Evolutionary conservation across 169 alveolate species (phyloP).

Genomic region (Ichthyophthirius multifiliis): DNA sequence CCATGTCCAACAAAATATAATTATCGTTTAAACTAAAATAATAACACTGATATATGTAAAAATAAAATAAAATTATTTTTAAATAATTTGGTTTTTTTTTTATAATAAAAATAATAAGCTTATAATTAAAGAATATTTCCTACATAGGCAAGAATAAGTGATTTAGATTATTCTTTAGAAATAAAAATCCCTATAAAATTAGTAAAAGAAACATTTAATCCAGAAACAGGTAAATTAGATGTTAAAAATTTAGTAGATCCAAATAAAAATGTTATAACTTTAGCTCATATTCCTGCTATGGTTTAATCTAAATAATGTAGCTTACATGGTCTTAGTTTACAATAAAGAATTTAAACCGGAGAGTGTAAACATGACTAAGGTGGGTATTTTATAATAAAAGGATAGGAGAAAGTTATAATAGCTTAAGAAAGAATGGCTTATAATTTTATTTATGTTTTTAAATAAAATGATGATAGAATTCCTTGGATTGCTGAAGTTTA

Average conservation of each 20-base stretch:
- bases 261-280: too few relatives aligned
- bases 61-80: background rate
- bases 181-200: conserved; percentile 2
- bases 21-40: background rate
- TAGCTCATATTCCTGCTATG: too few relatives aligned
- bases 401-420: conserved; percentile 98
- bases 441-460: conserved; percentile 98
- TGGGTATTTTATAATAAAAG: conserved; percentile 98
- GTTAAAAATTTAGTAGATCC: too few relatives aligned
- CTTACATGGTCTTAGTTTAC: too few relatives aligned
- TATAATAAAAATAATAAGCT: too few relatives aligned
- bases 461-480: conserved; percentile 93
- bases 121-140: conserved; percentile 46
- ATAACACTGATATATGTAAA: background rate
- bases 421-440: conserved; percentile 99
- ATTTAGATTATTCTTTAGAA: conserved; percentile 48
- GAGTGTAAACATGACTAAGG: conserved; percentile 98
- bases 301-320: too few relatives aligned
- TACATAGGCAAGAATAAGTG: conserved; percentile 63
- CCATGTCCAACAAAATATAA: background rate
- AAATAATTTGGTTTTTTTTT: too few relatives aligned
- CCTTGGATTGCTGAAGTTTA: conserved; percentile 97
- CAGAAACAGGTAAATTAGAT: too few relatives aligned
- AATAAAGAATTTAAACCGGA: too few relatives aligned
- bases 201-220: too few relatives aligned